These are phyloP conservation scores for Lactuca saligna DNA, from an alignment of 129 eudicot species.

Conservation along the genomic window DNA sequence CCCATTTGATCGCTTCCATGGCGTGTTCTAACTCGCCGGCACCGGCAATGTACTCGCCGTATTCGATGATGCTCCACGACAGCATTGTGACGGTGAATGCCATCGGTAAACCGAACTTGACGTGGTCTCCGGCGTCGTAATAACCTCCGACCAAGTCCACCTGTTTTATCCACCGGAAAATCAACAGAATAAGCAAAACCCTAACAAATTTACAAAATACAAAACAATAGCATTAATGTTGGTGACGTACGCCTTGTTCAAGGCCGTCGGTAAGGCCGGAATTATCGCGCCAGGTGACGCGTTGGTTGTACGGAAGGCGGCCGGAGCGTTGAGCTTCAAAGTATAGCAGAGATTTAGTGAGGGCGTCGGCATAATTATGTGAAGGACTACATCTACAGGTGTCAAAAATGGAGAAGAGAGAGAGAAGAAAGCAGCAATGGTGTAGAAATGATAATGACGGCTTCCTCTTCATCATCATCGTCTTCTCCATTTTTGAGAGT, in stretches of 20 bases:
- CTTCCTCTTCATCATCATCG: constrained; percentile 1
- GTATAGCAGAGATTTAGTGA: constrained; percentile 68
- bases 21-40: constrained; percentile 74
- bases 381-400: constrained; percentile 16
- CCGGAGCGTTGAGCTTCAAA: constrained; percentile 98
- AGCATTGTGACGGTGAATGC: constrained; percentile 91
- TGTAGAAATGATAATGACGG: constrained; percentile 14
- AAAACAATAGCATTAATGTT: no score
- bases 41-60: constrained; percentile 42
- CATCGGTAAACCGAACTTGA: constrained; percentile 95
- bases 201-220: background rate
- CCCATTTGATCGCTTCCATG: constrained; percentile 87
- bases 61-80: constrained; percentile 78
- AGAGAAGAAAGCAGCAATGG: constrained; percentile 28
- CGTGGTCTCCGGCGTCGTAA: constrained; percentile 95
- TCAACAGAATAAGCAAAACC: background rate
- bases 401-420: constrained; percentile 20
- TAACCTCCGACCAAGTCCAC: constrained; percentile 94
- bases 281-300: constrained; percentile 84
- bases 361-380: constrained; percentile 68
- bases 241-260: constrained; percentile 64
- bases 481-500: constrained; percentile 10
- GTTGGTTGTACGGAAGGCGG: constrained; percentile 80
- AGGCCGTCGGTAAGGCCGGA: constrained; percentile 90
- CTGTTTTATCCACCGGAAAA: constrained; percentile 28